Conservation (phyloP, 768 basidiomycete species). For the Hemileccinum rubropunctum region DNA sequence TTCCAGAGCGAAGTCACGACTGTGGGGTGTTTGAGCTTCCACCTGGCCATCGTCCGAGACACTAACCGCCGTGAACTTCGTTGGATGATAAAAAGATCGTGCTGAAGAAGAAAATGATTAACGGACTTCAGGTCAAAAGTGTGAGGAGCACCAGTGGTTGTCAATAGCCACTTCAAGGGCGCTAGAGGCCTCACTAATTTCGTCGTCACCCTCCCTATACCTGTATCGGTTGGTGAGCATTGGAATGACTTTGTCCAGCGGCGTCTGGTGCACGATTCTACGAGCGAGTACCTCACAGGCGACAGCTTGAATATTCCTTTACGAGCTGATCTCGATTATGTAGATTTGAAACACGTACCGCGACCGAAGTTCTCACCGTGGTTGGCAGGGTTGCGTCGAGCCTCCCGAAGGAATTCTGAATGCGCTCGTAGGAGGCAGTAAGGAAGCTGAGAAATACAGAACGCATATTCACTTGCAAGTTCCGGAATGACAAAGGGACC, state of each 20-base stretch:
- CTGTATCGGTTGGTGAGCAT: conserved; percentile 81
- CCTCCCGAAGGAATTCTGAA: conserved; percentile 79
- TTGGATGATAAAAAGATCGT: conserved; percentile 81
- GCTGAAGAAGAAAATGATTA: conserved; percentile 35
- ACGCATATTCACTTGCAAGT: not conserved
- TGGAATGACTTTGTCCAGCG: conserved; percentile 58
- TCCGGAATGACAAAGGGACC: conserved; percentile 22
- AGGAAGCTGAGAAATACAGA: conserved; percentile 53
- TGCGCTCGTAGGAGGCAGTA: conserved; percentile 77
- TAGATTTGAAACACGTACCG: conserved; percentile 43
- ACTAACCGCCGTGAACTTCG: conserved; percentile 77
- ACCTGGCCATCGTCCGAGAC: not conserved
- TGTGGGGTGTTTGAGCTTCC: conserved; percentile 27
- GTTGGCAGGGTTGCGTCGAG: conserved; percentile 77
- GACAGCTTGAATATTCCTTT: conserved; percentile 44
- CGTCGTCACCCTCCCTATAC: conserved; percentile 71
- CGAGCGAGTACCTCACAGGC: conserved; percentile 87
- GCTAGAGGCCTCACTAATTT: conserved; percentile 68
- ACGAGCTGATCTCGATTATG: not conserved
- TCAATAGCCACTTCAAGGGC: conserved; percentile 92
- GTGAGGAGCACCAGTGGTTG: conserved; percentile 64
- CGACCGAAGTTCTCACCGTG: conserved; percentile 83
- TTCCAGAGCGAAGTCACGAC: conserved; percentile 83
- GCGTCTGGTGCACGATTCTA: conserved; percentile 67
- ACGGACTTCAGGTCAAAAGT: not conserved